Percentiles rank a stretch among this genome's conserved stretches.
phyloP scores from a whole-genome alignment of 2,329 filamentous ascomycete species.

The Diaporthe aspalathi region DNA sequence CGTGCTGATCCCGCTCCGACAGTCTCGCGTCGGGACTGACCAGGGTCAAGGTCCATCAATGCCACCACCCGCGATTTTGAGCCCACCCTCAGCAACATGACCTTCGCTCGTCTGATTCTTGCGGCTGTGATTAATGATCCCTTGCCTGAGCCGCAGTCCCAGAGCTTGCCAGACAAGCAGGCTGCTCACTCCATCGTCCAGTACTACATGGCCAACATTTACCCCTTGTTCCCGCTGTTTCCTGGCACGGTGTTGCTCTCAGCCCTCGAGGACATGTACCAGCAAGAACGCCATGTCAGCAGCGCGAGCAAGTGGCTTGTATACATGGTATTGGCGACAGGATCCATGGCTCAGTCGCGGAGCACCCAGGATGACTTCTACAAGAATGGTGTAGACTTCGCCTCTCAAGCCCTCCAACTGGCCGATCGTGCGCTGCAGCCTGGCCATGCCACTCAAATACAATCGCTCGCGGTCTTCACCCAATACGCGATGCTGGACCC shows the following conservation, averaged over 20 bases:
- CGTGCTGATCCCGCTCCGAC: constrained; percentile 47
- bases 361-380: constrained; percentile 74
- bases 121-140: constrained; percentile 83
- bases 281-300: constrained; percentile 71
- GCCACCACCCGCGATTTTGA: constrained; percentile 95
- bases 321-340: constrained; percentile 89
- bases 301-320: constrained; percentile 86
- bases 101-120: constrained; percentile 88
- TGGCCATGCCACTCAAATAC: constrained; percentile 86
- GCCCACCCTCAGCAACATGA: constrained; percentile 87
- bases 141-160: constrained; percentile 71
- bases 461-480: constrained; percentile 85
- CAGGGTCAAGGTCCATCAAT: constrained; percentile 79
- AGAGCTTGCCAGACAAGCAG: constrained; percentile 77
- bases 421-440: constrained; percentile 87
- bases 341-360: constrained; percentile 79
- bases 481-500: constrained; percentile 93
- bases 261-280: constrained; percentile 85
- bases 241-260: constrained; percentile 82
- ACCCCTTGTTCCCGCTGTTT: constrained; percentile 84
- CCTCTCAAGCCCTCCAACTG: constrained; percentile 75
- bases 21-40: constrained; percentile 25
- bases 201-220: constrained; percentile 87
- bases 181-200: constrained; percentile 77
- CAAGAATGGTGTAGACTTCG: constrained; percentile 65